Base-by-base conservation (phyloP, 2,329 filamentous ascomycete species). In the Trichophyton rubrum region DNA sequence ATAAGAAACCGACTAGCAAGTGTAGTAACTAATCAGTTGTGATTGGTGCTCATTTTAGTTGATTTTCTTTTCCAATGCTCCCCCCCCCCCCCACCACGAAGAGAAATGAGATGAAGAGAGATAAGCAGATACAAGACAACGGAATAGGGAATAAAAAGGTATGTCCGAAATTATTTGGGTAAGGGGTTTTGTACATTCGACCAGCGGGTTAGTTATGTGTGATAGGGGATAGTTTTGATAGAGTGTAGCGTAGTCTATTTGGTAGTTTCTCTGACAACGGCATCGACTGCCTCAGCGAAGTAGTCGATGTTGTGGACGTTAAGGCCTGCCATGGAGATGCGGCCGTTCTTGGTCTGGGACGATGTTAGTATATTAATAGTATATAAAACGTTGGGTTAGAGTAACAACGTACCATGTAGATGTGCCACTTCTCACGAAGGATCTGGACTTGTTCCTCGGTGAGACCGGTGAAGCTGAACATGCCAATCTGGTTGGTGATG, bases 401-500 rank as follows among this genome's bases (percentile, higher is more conserved):
- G 15, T 15, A 7, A 61, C 45, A 27, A 68, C 70, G 62, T 62
- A 76, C 74, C 77, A 79, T 78, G 61, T 79, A 79, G 47, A 79
- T 71, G 63, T 79, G 77, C 72, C 75, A 78, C 68, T 79, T 77
- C 59, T 77, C 74, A 35, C 75, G 68, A 62, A 79, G 65, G 55
- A 72, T 67, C 65, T 69, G 66, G 2, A 83, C 79, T 64, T 82
- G 80, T 2, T 69, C 62, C 62, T 78, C 75, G 3, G 63, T 77
- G 62, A 84, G 69, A 0, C 81, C 81, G 0, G 79, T 80, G 61
- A 95, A 99, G 74, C 87, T 92, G 78, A 99, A 99, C 93, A 99
- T 99, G 78, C 93, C 93, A 71, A 99, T 99, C 81, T 99, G 93
- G 69, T 95, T 89, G 15, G 91, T 96, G 73, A 99, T 95, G 77